Percentiles rank a stretch among this genome's conserved stretches.
Conservation (phyloP, 371 early-diverging fungal species). For the Coemansia sp. region DNA sequence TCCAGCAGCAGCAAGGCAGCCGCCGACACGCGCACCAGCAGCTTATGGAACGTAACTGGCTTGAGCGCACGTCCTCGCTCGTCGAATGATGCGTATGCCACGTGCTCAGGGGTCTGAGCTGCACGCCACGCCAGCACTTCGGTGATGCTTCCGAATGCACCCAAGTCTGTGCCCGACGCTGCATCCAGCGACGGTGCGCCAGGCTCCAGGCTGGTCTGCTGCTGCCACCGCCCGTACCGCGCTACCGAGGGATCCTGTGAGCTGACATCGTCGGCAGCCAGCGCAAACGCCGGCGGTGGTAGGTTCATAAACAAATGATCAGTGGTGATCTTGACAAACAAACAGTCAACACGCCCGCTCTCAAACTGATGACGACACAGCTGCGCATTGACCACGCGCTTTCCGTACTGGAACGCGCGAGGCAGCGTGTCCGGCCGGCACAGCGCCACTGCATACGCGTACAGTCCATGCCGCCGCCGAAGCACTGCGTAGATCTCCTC, state of each 20-base stretch:
- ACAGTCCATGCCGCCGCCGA: slow-evolving; percentile 59
- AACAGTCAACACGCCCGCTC: slow-evolving; percentile 52
- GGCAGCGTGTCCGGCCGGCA: slow-evolving; percentile 64
- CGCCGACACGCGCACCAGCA: slow-evolving; percentile 65
- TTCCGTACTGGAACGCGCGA: slow-evolving; percentile 68
- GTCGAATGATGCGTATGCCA: slow-evolving; percentile 65
- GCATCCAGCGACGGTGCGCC: slow-evolving; percentile 65
- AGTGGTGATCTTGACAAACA: slow-evolving; percentile 32
- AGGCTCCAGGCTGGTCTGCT: slow-evolving; percentile 73
- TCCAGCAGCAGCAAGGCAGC: slow-evolving; percentile 62
- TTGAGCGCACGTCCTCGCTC: slow-evolving; percentile 61
- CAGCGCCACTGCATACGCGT: slow-evolving; percentile 61
- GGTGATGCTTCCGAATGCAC: slow-evolving; percentile 61
- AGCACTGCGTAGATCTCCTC: slow-evolving; percentile 57
- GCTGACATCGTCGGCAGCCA: slow-evolving; percentile 13
- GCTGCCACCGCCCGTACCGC: slow-evolving; percentile 57
- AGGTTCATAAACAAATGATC: slow-evolving; percentile 37
- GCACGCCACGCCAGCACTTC: slow-evolving; percentile 75
- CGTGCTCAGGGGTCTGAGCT: slow-evolving; percentile 62
- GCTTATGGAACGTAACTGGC: slow-evolving; percentile 66
- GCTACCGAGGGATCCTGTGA: slow-evolving; percentile 44
- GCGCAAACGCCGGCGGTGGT: slow-evolving; percentile 38
- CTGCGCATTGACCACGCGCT: slow-evolving; percentile 62
- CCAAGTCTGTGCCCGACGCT: slow-evolving; percentile 66
- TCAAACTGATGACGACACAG: slow-evolving; percentile 66